Evolutionary conservation across 768 basidiomycete species (phyloP).

Genomic region (Mycena galericulata): DNA sequence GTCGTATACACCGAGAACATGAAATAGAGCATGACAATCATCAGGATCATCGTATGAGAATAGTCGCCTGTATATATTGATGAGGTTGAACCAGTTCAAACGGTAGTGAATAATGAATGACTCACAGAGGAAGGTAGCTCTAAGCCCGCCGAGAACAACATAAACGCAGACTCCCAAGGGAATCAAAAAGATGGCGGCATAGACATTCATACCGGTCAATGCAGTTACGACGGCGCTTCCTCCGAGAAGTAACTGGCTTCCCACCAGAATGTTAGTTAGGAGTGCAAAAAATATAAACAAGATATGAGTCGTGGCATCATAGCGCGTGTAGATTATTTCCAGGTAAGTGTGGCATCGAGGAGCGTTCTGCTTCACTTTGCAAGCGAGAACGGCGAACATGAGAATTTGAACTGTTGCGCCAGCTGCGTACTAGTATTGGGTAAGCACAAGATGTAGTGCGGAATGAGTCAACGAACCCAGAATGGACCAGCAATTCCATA

Average conservation of each 20-base stretch:
- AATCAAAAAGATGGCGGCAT: slow-evolving; percentile 58
- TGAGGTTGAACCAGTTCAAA: neutral
- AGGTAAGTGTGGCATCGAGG: slow-evolving; percentile 69
- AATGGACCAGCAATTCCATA: slow-evolving; percentile 65
- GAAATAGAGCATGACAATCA: slow-evolving; percentile 37
- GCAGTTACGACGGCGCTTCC: slow-evolving; percentile 61
- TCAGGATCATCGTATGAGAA: slow-evolving; percentile 36
- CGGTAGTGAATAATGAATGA: slow-evolving; percentile 53
- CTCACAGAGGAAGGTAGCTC: slow-evolving; percentile 61
- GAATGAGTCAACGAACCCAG: slow-evolving; percentile 37
- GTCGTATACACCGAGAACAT: slow-evolving; percentile 48
- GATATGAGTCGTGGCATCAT: slow-evolving; percentile 59
- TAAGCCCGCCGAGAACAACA: slow-evolving; percentile 55
- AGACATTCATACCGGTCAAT: slow-evolving; percentile 58
- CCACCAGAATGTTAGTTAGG: slow-evolving; percentile 63
- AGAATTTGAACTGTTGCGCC: slow-evolving; percentile 66
- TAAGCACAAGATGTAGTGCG: neutral
- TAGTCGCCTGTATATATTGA: slow-evolving; percentile 22
- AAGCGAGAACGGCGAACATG: slow-evolving; percentile 65
- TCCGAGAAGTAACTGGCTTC: slow-evolving; percentile 62
- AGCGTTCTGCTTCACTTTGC: slow-evolving; percentile 70
- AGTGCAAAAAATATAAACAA: slow-evolving; percentile 67
- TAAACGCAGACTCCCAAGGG: slow-evolving; percentile 59
- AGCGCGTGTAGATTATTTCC: slow-evolving; percentile 65
- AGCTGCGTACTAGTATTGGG: slow-evolving; percentile 57